Evolutionary conservation across 768 basidiomycete species (phyloP).

Genomic region (Zangia roseola): DNA sequence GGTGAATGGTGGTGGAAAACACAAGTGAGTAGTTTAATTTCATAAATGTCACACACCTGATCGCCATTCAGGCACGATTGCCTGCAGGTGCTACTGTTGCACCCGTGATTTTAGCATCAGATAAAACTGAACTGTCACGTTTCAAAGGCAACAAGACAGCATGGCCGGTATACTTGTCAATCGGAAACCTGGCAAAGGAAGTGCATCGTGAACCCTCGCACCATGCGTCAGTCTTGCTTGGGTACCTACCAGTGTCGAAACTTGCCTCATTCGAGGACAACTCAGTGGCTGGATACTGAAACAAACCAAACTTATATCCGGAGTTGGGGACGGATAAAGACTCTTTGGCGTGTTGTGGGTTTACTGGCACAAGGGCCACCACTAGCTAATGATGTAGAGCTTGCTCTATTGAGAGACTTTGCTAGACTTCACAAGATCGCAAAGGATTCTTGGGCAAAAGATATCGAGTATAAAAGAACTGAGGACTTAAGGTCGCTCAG

Average conservation of each 20-base stretch:
- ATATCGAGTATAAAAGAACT: too few species aligned
- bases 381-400: too few species aligned
- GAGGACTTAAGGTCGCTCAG: too few species aligned
- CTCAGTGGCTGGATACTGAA: not conserved
- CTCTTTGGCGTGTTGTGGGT: too few species aligned
- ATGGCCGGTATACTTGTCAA: slow-evolving; percentile 5
- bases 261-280: not conserved
- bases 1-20: slow-evolving; percentile 15
- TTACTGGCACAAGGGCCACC: too few species aligned
- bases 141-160: slow-evolving; percentile 4
- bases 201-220: not conserved
- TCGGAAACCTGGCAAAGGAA: not conserved
- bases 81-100: not conserved
- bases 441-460: too few species aligned
- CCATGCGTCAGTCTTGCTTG: not conserved
- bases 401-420: too few species aligned
- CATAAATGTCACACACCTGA: not conserved
- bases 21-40: not conserved
- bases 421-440: too few species aligned
- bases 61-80: not conserved
- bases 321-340: too few species aligned
- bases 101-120: not conserved
- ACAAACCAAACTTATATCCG: too few species aligned
- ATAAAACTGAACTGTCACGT: not conserved
- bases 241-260: slow-evolving; percentile 1